Percentiles rank a stretch among this genome's conserved stretches.
Evolutionary conservation across 2,329 filamentous ascomycete species (phyloP).

Genomic region (Pestalotiopsis fici): DNA sequence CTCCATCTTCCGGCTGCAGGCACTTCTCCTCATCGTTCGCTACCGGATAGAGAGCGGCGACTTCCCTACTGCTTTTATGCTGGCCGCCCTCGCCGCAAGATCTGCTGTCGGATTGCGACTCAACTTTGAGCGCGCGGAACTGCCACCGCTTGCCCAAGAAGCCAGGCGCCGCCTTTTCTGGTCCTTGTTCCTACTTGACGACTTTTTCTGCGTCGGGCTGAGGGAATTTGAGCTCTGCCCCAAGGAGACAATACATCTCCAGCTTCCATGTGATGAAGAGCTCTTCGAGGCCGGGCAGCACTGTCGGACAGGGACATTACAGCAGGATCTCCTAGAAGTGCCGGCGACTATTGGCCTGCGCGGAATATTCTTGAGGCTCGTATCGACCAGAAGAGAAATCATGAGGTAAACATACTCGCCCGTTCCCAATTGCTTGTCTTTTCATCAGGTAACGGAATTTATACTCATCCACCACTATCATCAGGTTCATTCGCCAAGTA

Average conservation of each 20-base stretch:
- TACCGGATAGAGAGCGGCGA: conserved; percentile 32
- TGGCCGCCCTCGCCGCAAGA: conserved; percentile 34
- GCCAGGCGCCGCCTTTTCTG: conserved; percentile 39
- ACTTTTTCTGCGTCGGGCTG: conserved; percentile 41
- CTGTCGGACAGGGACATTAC: conserved; percentile 22
- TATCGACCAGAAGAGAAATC: conserved; percentile 24
- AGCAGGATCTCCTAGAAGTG: conserved; percentile 16
- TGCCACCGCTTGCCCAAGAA: conserved; percentile 35
- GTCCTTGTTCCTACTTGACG: conserved; percentile 40
- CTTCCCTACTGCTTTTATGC: conserved; percentile 35
- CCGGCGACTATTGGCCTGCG: conserved; percentile 19
- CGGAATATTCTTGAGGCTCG: conserved; percentile 24
- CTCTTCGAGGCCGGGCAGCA: conserved; percentile 26
- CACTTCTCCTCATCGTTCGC: conserved; percentile 29
- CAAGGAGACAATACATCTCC: conserved; percentile 37
- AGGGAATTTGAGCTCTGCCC: conserved; percentile 41
- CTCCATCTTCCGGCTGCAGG: conserved; percentile 33
- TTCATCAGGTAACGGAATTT: not conserved
- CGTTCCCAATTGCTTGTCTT: not conserved
- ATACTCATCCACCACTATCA: not conserved
- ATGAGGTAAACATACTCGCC: conserved; percentile 24
- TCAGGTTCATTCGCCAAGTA: conserved; percentile 28
- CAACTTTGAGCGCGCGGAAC: conserved; percentile 37
- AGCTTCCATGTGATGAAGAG: conserved; percentile 34
- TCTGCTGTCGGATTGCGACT: conserved; percentile 38